A percentile compares a stretch with the other conserved stretches of the same genome.
These are phyloP conservation scores for Hygrophoropsis aurantiaca DNA, from an alignment of 768 basidiomycete species.

Conservation along the genomic window DNA sequence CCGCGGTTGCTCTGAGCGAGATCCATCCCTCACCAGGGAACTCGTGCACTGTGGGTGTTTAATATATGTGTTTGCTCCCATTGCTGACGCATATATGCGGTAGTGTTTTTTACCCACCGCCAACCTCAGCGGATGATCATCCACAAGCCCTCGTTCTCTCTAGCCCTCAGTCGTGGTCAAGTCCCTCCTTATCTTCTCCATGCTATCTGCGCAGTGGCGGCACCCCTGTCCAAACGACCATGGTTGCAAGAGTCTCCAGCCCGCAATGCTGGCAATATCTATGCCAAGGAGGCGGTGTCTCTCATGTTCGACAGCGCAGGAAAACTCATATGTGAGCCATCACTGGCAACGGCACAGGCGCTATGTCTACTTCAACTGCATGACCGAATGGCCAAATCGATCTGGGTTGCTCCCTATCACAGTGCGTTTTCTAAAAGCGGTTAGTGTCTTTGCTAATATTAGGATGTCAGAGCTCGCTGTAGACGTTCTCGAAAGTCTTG, in stretches of 20 bases:
- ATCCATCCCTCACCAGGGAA: slow-evolving; percentile 66
- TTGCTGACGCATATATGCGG: slow-evolving; percentile 4
- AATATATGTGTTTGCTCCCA: not conserved
- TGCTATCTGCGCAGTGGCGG: slow-evolving; percentile 76
- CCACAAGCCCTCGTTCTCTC: slow-evolving; percentile 76
- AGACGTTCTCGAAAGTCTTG: slow-evolving; percentile 64
- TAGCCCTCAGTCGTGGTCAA: slow-evolving; percentile 61
- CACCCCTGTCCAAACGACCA: slow-evolving; percentile 70
- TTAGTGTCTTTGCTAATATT: slow-evolving; percentile 11
- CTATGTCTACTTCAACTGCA: slow-evolving; percentile 72
- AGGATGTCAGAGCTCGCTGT: slow-evolving; percentile 54
- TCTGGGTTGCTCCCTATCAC: slow-evolving; percentile 27
- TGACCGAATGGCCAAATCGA: slow-evolving; percentile 46
- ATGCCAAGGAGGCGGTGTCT: slow-evolving; percentile 58
- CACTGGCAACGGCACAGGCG: slow-evolving; percentile 72
- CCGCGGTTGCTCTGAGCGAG: slow-evolving; percentile 45
- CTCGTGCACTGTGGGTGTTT: slow-evolving; percentile 64
- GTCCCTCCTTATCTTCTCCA: slow-evolving; percentile 72
- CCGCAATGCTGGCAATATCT: slow-evolving; percentile 53
- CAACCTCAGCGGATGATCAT: slow-evolving; percentile 76
- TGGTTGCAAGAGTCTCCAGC: slow-evolving; percentile 54
- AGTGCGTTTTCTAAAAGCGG: slow-evolving; percentile 22
- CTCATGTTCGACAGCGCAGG: slow-evolving; percentile 74
- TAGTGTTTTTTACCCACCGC: slow-evolving; percentile 82
- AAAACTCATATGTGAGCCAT: slow-evolving; percentile 56